Conservation (phyloP, 2,329 filamentous ascomycete genomes). For the Fusarium papillatum region DNA sequence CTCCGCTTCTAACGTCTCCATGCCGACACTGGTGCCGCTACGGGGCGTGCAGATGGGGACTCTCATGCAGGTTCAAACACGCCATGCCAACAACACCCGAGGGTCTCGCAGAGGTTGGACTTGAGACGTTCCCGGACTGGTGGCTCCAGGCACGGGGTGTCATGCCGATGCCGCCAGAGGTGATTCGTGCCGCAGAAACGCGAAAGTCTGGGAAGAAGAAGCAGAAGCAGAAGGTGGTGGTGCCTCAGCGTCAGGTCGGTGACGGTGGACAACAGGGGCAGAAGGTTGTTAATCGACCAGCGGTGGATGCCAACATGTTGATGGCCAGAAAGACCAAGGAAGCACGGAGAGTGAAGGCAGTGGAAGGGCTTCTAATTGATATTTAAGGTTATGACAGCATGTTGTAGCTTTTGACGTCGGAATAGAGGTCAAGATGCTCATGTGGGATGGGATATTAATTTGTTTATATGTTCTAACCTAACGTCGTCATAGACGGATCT, state of each 20-base stretch:
- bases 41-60: slow-evolving; percentile 61
- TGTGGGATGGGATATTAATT: background rate
- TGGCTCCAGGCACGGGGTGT: slow-evolving; percentile 46
- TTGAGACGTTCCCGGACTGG: slow-evolving; percentile 59
- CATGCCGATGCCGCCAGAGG: slow-evolving; percentile 25
- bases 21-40: slow-evolving; percentile 63
- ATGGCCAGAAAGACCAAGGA: background rate
- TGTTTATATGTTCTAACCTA: background rate
- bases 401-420: background rate
- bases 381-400: background rate
- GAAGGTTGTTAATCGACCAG: background rate
- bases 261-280: background rate
- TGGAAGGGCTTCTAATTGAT: slow-evolving; percentile 30
- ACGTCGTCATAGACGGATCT: background rate
- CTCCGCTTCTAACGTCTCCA: background rate
- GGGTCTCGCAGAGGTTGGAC: slow-evolving; percentile 57
- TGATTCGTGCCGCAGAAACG: slow-evolving; percentile 6
- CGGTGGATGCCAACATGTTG: background rate
- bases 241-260: background rate
- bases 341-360: background rate
- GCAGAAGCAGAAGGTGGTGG: background rate
- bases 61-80: slow-evolving; percentile 59
- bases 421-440: background rate
- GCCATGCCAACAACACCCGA: slow-evolving; percentile 59
- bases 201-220: slow-evolving; percentile 26